Percentiles rank a stretch among this genome's conserved stretches.
Evolutionary conservation across 306 rosid genomes (phyloP).

Genomic region (Mimosa pudica): DNA sequence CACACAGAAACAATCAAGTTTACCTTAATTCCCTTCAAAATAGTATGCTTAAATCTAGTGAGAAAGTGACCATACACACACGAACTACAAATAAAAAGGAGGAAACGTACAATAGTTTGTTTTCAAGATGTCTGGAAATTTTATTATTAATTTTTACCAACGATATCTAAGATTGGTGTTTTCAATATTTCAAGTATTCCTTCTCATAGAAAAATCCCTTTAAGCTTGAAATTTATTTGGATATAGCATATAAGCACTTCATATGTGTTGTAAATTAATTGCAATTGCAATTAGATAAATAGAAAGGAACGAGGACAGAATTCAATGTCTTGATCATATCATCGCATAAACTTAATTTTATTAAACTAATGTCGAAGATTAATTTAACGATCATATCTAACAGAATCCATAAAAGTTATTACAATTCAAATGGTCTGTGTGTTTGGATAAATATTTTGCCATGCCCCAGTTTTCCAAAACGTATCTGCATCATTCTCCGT

Average conservation of each 20-base stretch:
- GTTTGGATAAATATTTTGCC: background rate
- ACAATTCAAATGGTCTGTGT: background rate
- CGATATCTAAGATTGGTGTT: background rate
- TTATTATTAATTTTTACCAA: background rate
- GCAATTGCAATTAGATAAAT: background rate
- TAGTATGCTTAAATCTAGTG: constrained; percentile 4
- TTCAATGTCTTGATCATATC: background rate
- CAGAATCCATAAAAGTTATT: constrained; percentile 1
- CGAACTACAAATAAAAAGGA: background rate
- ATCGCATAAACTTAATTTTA: background rate
- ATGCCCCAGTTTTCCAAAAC: background rate
- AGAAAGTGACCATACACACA: no score
- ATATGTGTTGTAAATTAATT: background rate
- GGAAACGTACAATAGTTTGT: background rate
- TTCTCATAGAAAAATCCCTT: background rate
- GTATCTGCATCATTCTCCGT: background rate
- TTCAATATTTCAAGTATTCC: background rate
- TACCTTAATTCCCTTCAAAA: background rate
- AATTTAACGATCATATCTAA: background rate
- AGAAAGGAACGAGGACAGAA: background rate
- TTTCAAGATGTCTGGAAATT: background rate
- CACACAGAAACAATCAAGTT: background rate
- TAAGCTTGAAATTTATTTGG: background rate
- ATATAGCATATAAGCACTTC: background rate
- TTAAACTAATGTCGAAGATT: background rate